These are phyloP conservation scores for Beauveria brongniartii DNA, from an alignment of 2,329 filamentous ascomycete species.

Conservation along the genomic window DNA sequence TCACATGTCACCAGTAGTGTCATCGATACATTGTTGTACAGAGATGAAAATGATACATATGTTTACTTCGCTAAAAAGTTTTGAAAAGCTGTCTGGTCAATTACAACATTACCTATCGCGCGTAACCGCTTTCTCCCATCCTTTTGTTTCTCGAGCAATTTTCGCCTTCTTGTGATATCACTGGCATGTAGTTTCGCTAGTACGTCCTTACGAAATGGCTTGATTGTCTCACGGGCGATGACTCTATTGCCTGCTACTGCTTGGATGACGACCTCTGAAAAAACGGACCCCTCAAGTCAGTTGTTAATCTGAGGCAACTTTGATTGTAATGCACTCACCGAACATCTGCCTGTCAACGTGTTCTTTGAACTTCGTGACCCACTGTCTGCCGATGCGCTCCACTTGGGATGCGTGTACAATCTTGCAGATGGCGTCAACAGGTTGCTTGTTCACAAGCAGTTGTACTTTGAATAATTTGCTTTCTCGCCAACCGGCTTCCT, in stretches of 20 bases:
- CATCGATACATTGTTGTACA: neutral
- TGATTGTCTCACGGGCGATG: conserved; percentile 87
- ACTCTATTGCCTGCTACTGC: conserved; percentile 76
- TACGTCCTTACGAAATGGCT: conserved; percentile 94
- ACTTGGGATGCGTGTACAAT: conserved; percentile 79
- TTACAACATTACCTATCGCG: conserved; percentile 83
- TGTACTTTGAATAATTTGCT: conserved; percentile 83
- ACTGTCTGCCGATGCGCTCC: conserved; percentile 70
- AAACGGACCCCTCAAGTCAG: neutral
- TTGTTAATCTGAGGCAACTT: neutral
- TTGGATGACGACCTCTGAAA: conserved; percentile 78
- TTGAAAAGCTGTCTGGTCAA: conserved; percentile 93
- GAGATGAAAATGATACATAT: too few species aligned
- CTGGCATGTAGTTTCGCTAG: conserved; percentile 86
- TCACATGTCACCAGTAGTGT: too few species aligned
- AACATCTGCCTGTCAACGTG: conserved; percentile 97
- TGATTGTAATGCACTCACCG: conserved; percentile 25
- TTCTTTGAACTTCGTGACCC: conserved; percentile 95
- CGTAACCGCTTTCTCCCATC: conserved; percentile 83
- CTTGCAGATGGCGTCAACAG: conserved; percentile 90
- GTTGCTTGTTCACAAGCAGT: conserved; percentile 83
- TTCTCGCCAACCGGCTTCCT: conserved; percentile 80
- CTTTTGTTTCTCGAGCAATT: conserved; percentile 94
- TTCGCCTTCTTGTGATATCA: conserved; percentile 73
- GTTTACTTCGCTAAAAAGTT: conserved; percentile 74